Evolutionary conservation across 352 stramenopile species (phyloP), one percentile per base, ranked within the genome.

Genomic region (Phytopythium vexans): DNA sequence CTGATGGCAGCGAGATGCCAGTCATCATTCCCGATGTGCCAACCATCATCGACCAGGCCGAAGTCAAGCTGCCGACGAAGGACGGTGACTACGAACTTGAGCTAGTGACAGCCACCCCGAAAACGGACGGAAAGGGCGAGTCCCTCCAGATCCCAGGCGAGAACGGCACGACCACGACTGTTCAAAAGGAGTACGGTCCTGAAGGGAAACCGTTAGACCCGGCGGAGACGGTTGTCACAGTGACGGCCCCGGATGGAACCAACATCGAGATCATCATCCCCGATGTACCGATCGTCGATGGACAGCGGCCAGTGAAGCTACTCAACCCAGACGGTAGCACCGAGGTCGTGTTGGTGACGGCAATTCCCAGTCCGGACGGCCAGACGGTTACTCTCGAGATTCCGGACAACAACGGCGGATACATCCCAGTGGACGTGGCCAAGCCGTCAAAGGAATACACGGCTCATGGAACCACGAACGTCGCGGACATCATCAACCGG

Each of bases 61-160:
- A 46, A 11, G 49, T 47, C 8, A 37, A 47, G 37, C 14, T 47
- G 21, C 35, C 31, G 16, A 47, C 46, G n/a, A 36, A 41, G 1
- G 46, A 55, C 1, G 63, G 64, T n/a, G 41, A 54, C 8, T 62
- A 54, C 16, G 60, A 45, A 40, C 52, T 47, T 14, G 39, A 58
- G 34, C 52, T 47, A 6, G 35, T 66, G 31, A 37, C 48, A 16
- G 27, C 21, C 5, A 58, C 56, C 12, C 41, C 42, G 4, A 49
- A 27, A 1, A 27, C 48, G 49, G 50, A 32, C 32, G 33, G 54
- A 4, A 34, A 42, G 11, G 45, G 43, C 35, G 46, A 61, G 36
- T 12, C 45, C 1, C 44, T 66, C 49, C 32, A 37, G 32, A 36
- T 65, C 11, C 21, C 49, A 2, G 52, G 38, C 16, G 32, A 6